Base-by-base conservation (phyloP, 1,284 basidiomycete genomes). In the Lentinus polychrous region DNA sequence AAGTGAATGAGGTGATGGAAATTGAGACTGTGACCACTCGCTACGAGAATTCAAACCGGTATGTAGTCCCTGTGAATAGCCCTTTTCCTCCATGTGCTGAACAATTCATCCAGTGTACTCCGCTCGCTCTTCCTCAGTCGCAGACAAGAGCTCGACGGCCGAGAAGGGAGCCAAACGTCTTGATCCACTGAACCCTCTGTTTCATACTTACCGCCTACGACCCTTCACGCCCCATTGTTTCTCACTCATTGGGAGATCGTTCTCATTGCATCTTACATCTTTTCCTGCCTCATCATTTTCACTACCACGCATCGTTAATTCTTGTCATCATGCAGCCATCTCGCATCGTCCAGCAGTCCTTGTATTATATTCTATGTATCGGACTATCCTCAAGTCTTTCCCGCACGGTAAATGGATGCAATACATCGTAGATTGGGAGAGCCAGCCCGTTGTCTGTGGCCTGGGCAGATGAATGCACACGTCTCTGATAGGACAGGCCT, bases 31-130 rank as follows among this genome's bases (percentile, higher is more conserved):
- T 86, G 14, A 72, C 71, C 39, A 72, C 78, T 48, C 73, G 70
- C 15, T 88, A 88, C 49, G 81, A 81, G 58, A 75, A 75, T 48
- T 70, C 70, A 0, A 88, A 88, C 60, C 81, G 70, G 85, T 83
- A 45, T 45, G 62, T 52, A 52, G 54, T 20, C 17, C n/a, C n/a
- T 41, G 8, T 44, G 34, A 38, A 32, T 45, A 27, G n/a, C n/a
- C n/a, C 27, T 27, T 5, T 10, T 7, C 12, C 23, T 10, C 8
- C 20, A 7, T 37, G 10, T 10, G 12, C 39, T 20, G 14, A n/a
- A 22, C 24, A 11, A 11, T 43, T 43, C 12, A 7, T 37, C 20
- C 48, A 75, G 74, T 47, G 56, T 78, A 8, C 62, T 87, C 33
- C 76, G 81, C 31, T 75, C 75, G 1, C 61, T 83, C 37, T 78